phyloP scores from a whole-genome alignment of 306 rosid species.

The Cucumis melo region DNA sequence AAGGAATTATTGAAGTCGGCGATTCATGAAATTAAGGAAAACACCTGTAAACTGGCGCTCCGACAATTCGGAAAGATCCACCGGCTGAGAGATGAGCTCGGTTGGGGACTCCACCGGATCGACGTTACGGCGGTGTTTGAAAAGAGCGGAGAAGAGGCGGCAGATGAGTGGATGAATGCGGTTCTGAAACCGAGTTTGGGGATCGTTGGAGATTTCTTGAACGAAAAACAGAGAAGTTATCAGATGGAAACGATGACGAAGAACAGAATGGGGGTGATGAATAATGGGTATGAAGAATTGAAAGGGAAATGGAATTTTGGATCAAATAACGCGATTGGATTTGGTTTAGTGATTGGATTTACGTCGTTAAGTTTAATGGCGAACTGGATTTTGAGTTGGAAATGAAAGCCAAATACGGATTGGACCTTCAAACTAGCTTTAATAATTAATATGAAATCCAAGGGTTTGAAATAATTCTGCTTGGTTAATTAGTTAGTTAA shows the following conservation, averaged over 20 bases:
- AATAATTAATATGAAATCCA: no score
- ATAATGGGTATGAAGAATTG: neutral
- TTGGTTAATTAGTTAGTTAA: no score
- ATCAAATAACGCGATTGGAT: neutral
- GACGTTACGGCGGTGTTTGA: constrained; percentile 15
- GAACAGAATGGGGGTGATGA: neutral
- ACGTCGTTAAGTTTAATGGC: neutral
- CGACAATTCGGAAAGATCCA: constrained; percentile 12
- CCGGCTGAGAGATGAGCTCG: constrained; percentile 1
- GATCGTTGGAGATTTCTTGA: neutral
- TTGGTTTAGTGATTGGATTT: neutral
- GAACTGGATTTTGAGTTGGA: neutral
- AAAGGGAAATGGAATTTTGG: neutral
- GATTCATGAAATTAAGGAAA: constrained; percentile 6
- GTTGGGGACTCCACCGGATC: constrained; percentile 16
- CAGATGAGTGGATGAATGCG: constrained; percentile 7
- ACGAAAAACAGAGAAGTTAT: neutral
- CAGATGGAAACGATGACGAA: neutral
- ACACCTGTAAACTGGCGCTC: constrained; percentile 7
- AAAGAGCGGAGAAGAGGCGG: neutral
- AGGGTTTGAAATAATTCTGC: no score
- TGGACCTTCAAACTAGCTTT: no score
- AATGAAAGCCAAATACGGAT: no score
- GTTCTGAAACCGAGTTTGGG: constrained; percentile 15
- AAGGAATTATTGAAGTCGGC: neutral